These are phyloP conservation scores for Penicillium subrubescens DNA, from an alignment of 495 filamentous ascomycete genomes.

Conservation along the genomic window DNA sequence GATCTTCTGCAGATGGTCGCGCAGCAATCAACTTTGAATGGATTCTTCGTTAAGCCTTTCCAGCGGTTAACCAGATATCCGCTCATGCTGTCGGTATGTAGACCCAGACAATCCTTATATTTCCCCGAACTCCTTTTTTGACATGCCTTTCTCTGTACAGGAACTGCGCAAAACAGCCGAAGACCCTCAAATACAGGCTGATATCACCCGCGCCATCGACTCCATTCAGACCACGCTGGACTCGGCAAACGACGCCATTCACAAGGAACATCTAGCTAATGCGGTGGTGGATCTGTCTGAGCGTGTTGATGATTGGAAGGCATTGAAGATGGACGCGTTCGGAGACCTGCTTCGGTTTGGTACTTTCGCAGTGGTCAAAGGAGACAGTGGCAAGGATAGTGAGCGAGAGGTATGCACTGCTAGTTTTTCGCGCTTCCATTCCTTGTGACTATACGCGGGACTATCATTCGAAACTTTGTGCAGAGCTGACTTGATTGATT, in stretches of 20 bases:
- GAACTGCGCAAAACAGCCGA: conserved; percentile 83
- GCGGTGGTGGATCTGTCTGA: conserved; percentile 77
- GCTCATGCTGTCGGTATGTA: conserved; percentile 76
- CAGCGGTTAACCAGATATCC: conserved; percentile 95
- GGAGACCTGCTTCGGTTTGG: conserved; percentile 87
- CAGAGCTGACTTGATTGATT: conserved; percentile 34
- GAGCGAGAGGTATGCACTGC: conserved; percentile 75
- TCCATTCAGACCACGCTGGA: conserved; percentile 76
- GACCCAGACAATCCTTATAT: not conserved
- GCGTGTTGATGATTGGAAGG: conserved; percentile 98
- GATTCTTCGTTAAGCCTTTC: conserved; percentile 94
- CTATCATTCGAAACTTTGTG: not conserved
- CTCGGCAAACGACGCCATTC: conserved; percentile 85
- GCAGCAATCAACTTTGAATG: conserved; percentile 65
- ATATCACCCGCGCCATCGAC: conserved; percentile 71
- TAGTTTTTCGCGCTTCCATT: not conserved
- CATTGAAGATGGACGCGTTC: conserved; percentile 85
- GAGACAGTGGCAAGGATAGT: conserved; percentile 71
- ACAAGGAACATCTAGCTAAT: conserved; percentile 77
- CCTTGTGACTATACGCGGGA: not conserved
- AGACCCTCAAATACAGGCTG: conserved; percentile 64
- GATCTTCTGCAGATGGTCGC: conserved; percentile 67
- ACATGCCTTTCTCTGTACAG: conserved; percentile 45
- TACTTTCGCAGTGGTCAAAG: conserved; percentile 91
- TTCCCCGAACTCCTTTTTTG: not conserved